Conservation (phyloP, 1,139 yeast genomes). For the Yamadazyma diddensiae region DNA sequence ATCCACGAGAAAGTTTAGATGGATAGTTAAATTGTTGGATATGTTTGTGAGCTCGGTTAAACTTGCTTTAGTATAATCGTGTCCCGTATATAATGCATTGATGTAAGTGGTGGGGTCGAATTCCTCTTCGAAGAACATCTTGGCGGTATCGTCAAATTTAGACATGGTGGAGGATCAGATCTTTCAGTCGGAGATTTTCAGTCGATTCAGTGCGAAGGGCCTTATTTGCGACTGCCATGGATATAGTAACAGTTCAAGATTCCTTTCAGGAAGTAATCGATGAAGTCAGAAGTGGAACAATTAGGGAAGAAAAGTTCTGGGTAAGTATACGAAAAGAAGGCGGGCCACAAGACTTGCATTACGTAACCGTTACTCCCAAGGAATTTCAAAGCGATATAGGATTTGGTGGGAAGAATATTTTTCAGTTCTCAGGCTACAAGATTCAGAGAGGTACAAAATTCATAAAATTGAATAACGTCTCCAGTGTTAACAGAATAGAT, state of each 20-base stretch:
- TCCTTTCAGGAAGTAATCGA: slow-evolving; percentile 38
- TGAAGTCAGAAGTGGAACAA: slow-evolving; percentile 26
- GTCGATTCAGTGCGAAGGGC: too few relatives aligned
- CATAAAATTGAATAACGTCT: slow-evolving; percentile 6
- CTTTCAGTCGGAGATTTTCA: too few relatives aligned
- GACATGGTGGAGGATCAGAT: too few relatives aligned
- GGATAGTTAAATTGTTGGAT: slow-evolving; percentile 45
- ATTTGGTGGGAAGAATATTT: slow-evolving; percentile 3
- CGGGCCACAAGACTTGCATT: slow-evolving; percentile 19
- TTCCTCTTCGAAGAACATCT: slow-evolving; percentile 43
- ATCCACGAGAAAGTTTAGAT: slow-evolving; percentile 60
- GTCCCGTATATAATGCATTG: slow-evolving; percentile 34
- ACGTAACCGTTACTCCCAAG: slow-evolving; percentile 12
- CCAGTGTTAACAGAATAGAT: slow-evolving; percentile 9
- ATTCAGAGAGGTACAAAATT: slow-evolving; percentile 7
- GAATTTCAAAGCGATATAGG: slow-evolving; percentile 5
- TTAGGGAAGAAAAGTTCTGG: slow-evolving; percentile 33
- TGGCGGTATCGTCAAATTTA: slow-evolving; percentile 13
- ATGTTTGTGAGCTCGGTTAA: slow-evolving; percentile 27
- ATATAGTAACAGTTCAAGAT: slow-evolving; percentile 36
- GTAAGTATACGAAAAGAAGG: slow-evolving; percentile 33
- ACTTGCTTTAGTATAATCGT: slow-evolving; percentile 22
- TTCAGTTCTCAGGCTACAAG: slow-evolving; percentile 6
- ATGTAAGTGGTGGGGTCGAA: slow-evolving; percentile 37
- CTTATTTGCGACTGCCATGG: too few relatives aligned